Base-by-base conservation (phyloP, 2,329 filamentous ascomycete genomes). In the Didymosphaeria variabile region DNA sequence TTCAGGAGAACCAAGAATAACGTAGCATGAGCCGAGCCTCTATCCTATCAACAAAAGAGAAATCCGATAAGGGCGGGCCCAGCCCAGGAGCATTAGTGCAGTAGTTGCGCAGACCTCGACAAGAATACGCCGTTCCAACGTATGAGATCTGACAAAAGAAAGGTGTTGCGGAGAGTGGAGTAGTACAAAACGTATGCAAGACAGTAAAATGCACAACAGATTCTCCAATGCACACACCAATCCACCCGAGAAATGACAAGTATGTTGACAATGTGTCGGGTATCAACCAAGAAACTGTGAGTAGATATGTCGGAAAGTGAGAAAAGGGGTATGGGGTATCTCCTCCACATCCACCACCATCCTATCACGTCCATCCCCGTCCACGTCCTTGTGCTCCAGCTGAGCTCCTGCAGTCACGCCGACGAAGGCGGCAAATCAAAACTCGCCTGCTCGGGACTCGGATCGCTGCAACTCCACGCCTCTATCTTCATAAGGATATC, bases 401-500 rank as follows among this genome's bases (percentile, higher is more conserved):
- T 19, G 9, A 12, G 23, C 38, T 45, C 52, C 26, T 38, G 23
- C 52, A 19, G 23, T 46, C n/a, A 46, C 40, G 42, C 42, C 31
- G 31, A 34, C 5, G 42, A 23, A 32, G 52, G 52, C 29, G 52
- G 40, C 47, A 53, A 17, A 7, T 53, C 50, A 38, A 55, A 42
- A 21, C 26, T 55, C 51, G 46, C 53, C 52, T 45, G 29, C 17
- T 49, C 36, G 38, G 54, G 54, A 45, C 63, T 63, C 34, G 67
- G 67, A 60, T 71, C 71, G 29, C 69, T 71, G 59, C 73, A 76
- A 50, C 67, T 69, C 65, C 70, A 76, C 23, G 64, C 64, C 55
- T 67, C 64, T 67, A 74, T 71, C 59, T 72, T 67, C 40, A 70
- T 66, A 31, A 77, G 66, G 45, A 77, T 70, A 51, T 72, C 72